Percentiles rank a stretch among this genome's conserved stretches.
Conservation (phyloP, 805 yeast genomes). For the Ogataea parapolymorpha region DNA sequence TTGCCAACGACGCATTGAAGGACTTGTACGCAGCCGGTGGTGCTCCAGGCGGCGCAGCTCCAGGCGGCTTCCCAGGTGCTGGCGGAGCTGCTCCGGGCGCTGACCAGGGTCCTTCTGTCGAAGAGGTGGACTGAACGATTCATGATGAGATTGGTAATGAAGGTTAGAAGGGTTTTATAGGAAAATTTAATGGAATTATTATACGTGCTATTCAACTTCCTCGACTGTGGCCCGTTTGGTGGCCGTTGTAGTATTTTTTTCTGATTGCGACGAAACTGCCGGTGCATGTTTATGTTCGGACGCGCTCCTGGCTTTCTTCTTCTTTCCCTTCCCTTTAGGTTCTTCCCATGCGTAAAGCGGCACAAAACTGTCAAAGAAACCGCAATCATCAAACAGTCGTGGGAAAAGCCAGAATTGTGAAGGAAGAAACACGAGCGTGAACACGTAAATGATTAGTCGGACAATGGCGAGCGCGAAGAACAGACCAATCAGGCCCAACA, state of each 20-base stretch:
- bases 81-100: constrained; percentile 34
- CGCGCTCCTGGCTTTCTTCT: constrained; percentile 8
- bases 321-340: constrained; percentile 26
- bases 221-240: constrained; percentile 28
- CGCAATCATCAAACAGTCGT: constrained; percentile 91
- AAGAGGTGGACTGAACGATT: constrained; percentile 65
- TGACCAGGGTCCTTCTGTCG: constrained; percentile 65
- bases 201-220: constrained; percentile 16
- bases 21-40: constrained; percentile 95
- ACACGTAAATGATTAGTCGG: constrained; percentile 64
- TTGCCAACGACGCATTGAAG: constrained; percentile 95
- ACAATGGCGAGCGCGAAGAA: constrained; percentile 78
- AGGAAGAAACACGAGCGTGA: constrained; percentile 55
- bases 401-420: constrained; percentile 97
- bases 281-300: neutral
- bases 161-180: constrained; percentile 6
- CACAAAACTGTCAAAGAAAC: constrained; percentile 84
- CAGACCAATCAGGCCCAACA: constrained; percentile 67
- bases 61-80: constrained; percentile 44
- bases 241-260: constrained; percentile 11
- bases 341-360: constrained; percentile 83
- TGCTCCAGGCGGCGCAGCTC: constrained; percentile 65
- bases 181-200: constrained; percentile 1
- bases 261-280: constrained; percentile 4
- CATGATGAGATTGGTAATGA: neutral